phyloP scores from a whole-genome alignment of 1,284 basidiomycete species.

The Cystobasidium sp. region DNA sequence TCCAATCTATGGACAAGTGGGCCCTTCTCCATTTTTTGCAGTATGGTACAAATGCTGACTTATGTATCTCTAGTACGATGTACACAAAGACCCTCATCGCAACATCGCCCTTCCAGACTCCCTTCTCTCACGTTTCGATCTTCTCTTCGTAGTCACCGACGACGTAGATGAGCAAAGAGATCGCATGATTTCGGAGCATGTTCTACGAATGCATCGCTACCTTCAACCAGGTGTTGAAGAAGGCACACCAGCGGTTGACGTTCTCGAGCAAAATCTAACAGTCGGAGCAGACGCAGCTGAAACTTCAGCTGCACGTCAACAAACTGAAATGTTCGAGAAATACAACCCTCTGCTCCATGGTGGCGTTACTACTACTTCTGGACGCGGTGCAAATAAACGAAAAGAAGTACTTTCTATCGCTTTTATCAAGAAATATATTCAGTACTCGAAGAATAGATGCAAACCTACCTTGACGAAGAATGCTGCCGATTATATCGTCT shows the following conservation, averaged over 20 bases:
- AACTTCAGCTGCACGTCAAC: conserved; percentile 62
- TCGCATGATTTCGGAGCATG: conserved; percentile 94
- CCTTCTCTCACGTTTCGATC: conserved; percentile 96
- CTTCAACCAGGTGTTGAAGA: conserved; percentile 95
- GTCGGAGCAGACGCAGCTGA: conserved; percentile 70
- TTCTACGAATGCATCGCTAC: conserved; percentile 96
- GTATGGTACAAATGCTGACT: neutral
- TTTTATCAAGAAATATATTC: conserved; percentile 98
- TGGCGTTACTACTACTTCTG: conserved; percentile 67
- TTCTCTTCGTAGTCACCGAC: conserved; percentile 97
- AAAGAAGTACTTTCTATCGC: conserved; percentile 87
- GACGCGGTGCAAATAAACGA: conserved; percentile 57
- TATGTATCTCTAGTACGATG: conserved; percentile 78
- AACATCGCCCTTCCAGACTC: conserved; percentile 99
- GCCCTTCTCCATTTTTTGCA: conserved; percentile 52
- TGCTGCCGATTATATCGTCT: conserved; percentile 91
- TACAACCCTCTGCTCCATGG: conserved; percentile 94
- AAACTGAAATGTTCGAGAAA: conserved; percentile 89
- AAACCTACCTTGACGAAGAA: conserved; percentile 86
- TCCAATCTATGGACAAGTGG: conserved; percentile 89
- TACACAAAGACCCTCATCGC: conserved; percentile 98
- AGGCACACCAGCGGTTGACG: conserved; percentile 83
- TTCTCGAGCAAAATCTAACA: conserved; percentile 80
- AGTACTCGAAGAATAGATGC: conserved; percentile 89
- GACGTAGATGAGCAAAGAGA: conserved; percentile 95